A percentile compares a stretch with the other conserved stretches of the same genome.
phyloP scores from a whole-genome alignment of 106 monocot species.

The Vanilla planifolia region DNA sequence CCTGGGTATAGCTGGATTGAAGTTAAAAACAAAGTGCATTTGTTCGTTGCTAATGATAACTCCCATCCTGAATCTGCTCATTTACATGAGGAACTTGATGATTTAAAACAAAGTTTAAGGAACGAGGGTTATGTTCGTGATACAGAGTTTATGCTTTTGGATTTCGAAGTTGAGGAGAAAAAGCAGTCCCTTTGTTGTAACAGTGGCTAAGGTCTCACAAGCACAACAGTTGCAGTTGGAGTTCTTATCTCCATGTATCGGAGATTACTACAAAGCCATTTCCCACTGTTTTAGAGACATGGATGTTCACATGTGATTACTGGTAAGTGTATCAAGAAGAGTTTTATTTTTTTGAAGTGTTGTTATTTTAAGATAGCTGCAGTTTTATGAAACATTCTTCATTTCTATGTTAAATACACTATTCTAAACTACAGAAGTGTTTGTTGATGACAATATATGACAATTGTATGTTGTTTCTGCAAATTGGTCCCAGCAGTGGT shows the following conservation, averaged over 20 bases:
- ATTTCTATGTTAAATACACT: too few species aligned
- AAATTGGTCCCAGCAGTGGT: too few species aligned
- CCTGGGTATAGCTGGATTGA: constrained; percentile 69
- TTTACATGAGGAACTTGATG: constrained; percentile 40
- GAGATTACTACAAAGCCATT: constrained; percentile 55
- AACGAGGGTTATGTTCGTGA: constrained; percentile 54
- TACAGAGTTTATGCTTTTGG: constrained; percentile 36
- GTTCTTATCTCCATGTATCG: constrained; percentile 50
- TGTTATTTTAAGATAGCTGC: too few species aligned
- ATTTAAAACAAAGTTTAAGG: constrained; percentile 48
- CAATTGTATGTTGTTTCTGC: too few species aligned
- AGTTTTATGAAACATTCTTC: too few species aligned
- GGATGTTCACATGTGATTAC: too few species aligned
- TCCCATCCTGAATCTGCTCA: constrained; percentile 38
- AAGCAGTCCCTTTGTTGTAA: constrained; percentile 43
- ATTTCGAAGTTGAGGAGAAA: constrained; percentile 61
- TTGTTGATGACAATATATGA: too few species aligned
- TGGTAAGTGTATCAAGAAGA: too few species aligned
- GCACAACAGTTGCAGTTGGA: constrained; percentile 11
- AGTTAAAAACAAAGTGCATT: constrained; percentile 31
- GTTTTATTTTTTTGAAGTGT: too few species aligned
- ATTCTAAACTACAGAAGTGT: too few species aligned
- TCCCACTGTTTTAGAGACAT: too few species aligned
- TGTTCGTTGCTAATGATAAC: constrained; percentile 34
- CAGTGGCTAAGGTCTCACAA: constrained; percentile 56